Base-by-base conservation (phyloP, 2,329 filamentous ascomycete species). In the Microsporum ferrugineum region DNA sequence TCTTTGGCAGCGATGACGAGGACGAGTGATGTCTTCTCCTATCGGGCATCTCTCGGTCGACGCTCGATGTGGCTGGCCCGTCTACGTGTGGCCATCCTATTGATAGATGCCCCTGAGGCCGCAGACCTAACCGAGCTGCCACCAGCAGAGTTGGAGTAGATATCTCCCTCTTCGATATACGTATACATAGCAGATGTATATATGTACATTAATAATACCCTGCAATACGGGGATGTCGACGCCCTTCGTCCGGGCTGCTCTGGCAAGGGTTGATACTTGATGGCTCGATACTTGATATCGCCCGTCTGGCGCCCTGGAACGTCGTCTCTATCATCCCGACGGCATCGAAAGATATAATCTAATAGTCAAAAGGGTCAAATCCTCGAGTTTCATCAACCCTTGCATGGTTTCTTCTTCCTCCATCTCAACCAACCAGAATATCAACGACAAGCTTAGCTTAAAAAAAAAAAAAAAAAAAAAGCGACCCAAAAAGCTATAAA, bases 1-100 rank as follows among this genome's bases (percentile, higher is more conserved):
- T 97, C 34, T 97, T 97, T 80, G 92, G 91, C 4, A 89, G 91
- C 71, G 88, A 88, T 69, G 87, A 88, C 65, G 88, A 89, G 67
- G 87, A 89, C 61, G 77, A 83, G 29, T 14, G 12, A 10, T 53
- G 29, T 34, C 27, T 33, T 53, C 12, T 34, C 14, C 2, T n/a
- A 14, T 43, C 34, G 5, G n/a, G 7, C n/a, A 14, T 43, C 39
- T 43, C 6, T 17, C 39, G n/a, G 17, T 23, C 17, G 17, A 23
- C 17, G 17, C 4, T 43, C 10, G 39, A 43, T 33, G 23, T 10
- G 38, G 38, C 38, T 41, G 38, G 6, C 38, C 4, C 10, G 7
- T n/a, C 23, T 47, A 23, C n/a, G 43, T 27, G 1, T 47, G 43
- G n/a, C 38, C 38, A 5, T 41, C 38, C n/a, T 41, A 41, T 43